Evolutionary conservation across 768 basidiomycete species (phyloP), one percentile per base, ranked within the genome.

Genomic region (Lentinula detonsa): DNA sequence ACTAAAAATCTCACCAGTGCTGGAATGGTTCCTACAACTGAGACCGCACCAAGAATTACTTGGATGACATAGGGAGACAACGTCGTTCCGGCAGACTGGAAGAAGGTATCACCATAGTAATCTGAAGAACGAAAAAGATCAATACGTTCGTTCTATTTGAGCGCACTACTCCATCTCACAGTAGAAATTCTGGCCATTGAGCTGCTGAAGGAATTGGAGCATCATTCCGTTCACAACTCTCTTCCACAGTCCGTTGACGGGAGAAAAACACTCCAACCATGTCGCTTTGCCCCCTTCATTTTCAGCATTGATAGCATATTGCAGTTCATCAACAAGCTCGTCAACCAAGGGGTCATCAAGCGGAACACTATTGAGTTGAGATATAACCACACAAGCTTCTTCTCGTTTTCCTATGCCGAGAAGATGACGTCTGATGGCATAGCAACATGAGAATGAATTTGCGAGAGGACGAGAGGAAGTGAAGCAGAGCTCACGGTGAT

Each of bases 171-270:
- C 5, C 2, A 6, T 71, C 83, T 63, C 63, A 88, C 87, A 88
- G 71, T 88, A 89, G 72, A 90, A 90, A 69, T 89, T 91, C 71
- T 92, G 89, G 13, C 88, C 89, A 61, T 91, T 88, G 34, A 91
- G 72, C 65, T 91, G 89, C 65, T 91, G 89, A 57, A 92, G 84
- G 67, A 91, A 90, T 64, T 90, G 88, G 48, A 90, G 71, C 85
- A 90, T 88, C 85, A 90, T 88, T n/a, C 90, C 88, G 62, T 90
- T 91, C 37, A 76, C 69, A 13, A 89, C 91, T 58, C 90, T 80
- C 71, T 85, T 87, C 84, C 87, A 90, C 46, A 91, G 71, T 66
- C 78, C 73, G 65, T 90, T 88, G 48, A 83, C 72, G 4, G 79
- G 76, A 1, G 86, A 86, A 78, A 92, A 91, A 71, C 88, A 90